Percentiles rank a stretch among this genome's conserved stretches.
Conservation (phyloP, 2,329 filamentous ascomycete species). For the Diaporthe caulivora region DNA sequence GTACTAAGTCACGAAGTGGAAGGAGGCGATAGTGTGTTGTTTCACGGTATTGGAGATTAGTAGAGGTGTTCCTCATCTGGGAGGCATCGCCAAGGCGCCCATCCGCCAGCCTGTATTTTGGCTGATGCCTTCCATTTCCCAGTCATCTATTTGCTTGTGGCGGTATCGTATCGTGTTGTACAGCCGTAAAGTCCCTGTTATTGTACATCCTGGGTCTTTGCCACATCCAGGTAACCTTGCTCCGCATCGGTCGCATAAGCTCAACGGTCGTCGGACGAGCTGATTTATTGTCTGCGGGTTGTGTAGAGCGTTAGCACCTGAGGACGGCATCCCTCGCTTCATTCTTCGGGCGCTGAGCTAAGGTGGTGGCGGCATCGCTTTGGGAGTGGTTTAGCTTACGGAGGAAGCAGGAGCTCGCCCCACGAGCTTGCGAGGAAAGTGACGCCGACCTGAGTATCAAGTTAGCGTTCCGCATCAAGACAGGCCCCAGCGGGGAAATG, state of each 20-base stretch:
- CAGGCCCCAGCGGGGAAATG: neutral
- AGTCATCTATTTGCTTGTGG: neutral
- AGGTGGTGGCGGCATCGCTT: neutral
- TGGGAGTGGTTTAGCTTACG: slow-evolving; percentile 47
- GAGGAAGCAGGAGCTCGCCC: slow-evolving; percentile 69
- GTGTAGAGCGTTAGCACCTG: neutral
- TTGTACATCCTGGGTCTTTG: slow-evolving; percentile 20
- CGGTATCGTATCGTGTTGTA: slow-evolving; percentile 13
- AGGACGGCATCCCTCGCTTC: neutral
- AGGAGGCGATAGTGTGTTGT: neutral
- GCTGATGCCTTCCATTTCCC: neutral
- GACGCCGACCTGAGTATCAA: slow-evolving; percentile 62
- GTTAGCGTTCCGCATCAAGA: neutral
- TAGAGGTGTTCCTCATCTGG: neutral
- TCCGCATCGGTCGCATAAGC: neutral
- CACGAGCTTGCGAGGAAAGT: slow-evolving; percentile 71
- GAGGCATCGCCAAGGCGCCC: neutral
- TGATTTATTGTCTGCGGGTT: slow-evolving; percentile 6
- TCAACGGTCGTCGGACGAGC: neutral
- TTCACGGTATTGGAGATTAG: slow-evolving; percentile 19
- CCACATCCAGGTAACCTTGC: neutral
- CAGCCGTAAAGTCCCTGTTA: neutral
- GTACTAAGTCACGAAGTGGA: neutral
- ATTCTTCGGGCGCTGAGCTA: neutral
- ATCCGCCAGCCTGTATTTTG: neutral